Percentiles rank a stretch among this genome's conserved stretches.
Conservation (phyloP, 352 stramenopile species). For the Phytophthora sojae region DNA sequence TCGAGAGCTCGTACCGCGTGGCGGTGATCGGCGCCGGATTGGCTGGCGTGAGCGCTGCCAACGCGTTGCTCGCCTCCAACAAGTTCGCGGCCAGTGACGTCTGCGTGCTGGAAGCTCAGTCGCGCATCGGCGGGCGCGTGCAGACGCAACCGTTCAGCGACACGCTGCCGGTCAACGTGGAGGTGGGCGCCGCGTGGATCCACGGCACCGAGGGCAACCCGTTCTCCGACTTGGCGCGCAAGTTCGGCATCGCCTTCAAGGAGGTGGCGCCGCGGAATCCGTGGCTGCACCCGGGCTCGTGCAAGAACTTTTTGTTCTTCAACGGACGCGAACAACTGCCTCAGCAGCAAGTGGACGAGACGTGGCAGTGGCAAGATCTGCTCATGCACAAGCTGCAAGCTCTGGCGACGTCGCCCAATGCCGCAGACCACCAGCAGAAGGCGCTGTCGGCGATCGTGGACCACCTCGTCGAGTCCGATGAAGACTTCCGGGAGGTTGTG, state of each 20-base stretch:
- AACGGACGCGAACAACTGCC: conserved; percentile 35
- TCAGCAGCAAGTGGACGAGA: conserved; percentile 41
- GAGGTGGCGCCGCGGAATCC: conserved; percentile 62
- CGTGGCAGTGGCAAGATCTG: conserved; percentile 55
- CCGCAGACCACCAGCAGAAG: conserved; percentile 17
- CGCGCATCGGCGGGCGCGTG: conserved; percentile 60
- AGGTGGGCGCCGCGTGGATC: conserved; percentile 69
- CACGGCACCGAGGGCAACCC: conserved; percentile 58
- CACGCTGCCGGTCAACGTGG: conserved; percentile 50
- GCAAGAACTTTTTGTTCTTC: conserved; percentile 57
- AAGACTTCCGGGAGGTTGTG: conserved; percentile 26
- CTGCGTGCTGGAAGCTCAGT: conserved; percentile 57
- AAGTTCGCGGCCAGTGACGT: conserved; percentile 44
- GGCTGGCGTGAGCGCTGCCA: conserved; percentile 54
- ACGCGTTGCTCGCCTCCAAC: conserved; percentile 43
- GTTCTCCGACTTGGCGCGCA: conserved; percentile 46
- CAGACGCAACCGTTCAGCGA: conserved; percentile 59
- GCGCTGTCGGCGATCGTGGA: conserved; percentile 51
- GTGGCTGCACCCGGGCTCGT: conserved; percentile 62
- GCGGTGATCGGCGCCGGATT: conserved; percentile 57
- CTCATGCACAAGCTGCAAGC: conserved; percentile 55
- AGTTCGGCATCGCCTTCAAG: conserved; percentile 55
- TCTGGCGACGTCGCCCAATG: conserved; percentile 35
- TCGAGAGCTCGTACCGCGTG: conserved; percentile 45
- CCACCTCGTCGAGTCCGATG: conserved; percentile 32